Base-by-base conservation (phyloP, 306 rosid species). In the Bauhinia variegata region DNA sequence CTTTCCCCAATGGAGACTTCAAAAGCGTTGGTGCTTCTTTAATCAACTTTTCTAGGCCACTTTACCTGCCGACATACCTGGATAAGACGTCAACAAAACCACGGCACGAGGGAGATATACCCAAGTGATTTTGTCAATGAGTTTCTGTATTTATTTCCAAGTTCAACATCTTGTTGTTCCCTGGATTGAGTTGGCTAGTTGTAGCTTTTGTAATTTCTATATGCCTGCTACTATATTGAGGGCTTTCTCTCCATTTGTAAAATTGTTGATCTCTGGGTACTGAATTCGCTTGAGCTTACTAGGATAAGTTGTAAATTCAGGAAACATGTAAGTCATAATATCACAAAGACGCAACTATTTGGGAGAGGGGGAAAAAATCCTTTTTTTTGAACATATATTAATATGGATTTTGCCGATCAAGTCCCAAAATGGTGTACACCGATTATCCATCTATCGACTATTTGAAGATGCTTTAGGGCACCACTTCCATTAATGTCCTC, bases 151-250 rank as follows among this genome's bases (percentile, higher is more conserved):
- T 67, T 71, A 73, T 52, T 60, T 66, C 73, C 75, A 19, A 58
- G 87, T 76, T 87, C 93, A 87, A 87, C 93, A 49, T 78, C 91
- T 83, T 77, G 86, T 92, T 86, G 91, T 79, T 81, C 80, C 80
- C 14, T 61, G 43, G 54, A 64, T 60, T 62, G 31, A 58, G 67
- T 68, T 67, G 60, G 64, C 60, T 56, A 39, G 68, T 62, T 12
- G 72, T 72, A 63, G 82, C 55, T 76, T 72, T 55, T 68, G 73
- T 76, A 48, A n/a, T 67, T 77, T 61, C 70, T 41, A 33, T 36
- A 15, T 17, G 52, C 34, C 11, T 75, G 56, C 19, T 62, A 57
- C 33, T 67, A 63, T 34, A 1, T 65, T 58, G 61, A 52, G 38
- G 58, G 31, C 13, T 23, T 2, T 5, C 9, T 64, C 70, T 53